Base-by-base conservation (phyloP, 176 grass and related monocot species). In the Oryza rufipogon region DNA sequence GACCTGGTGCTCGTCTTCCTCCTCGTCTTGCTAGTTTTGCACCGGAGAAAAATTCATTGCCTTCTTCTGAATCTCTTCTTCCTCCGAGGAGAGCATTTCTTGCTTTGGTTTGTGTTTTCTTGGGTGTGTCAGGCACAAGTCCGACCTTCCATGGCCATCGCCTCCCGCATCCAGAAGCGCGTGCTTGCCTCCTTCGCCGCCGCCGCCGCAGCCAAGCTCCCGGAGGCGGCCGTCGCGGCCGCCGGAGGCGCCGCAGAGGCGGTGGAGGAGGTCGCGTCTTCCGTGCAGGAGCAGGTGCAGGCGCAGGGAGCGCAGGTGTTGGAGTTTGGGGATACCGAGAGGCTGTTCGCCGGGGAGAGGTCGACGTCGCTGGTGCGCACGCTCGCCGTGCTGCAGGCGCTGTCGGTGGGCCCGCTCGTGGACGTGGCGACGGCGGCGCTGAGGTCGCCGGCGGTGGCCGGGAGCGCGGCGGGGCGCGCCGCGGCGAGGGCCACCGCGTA, bases 341-440 rank as follows among this genome's bases (percentile, higher is more conserved):
- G 88, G 68, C 83, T 95, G 15, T 95, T 95, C 91, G 86, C 81
- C 49, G 87, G 91, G 7, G 87, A 90, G 75, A 85, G 45, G n/a
- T 79, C 87, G 42, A 17, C 89, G 34, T 64, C 87, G 33, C 89
- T 95, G 47, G 87, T 87, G 68, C 84, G 85, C 74, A 92, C 93
- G 23, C 56, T 98, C 17, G 74, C 87, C 7, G 91, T 84, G 76
- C 91, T 98, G 20, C 89, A 90, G 46, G 71, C 86, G 65, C 80
- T 98, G 58, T 90, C 91, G 20, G 85, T 88, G 26, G 91, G 82
- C 5, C 93, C 93, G 1, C 61, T 98, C 10, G 91, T 98, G 20
- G 85, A 95, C 73, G 86, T 70, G 1, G 96, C 85, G 12, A 75
- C 86, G 11, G 71, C 83, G 4, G 76, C 87, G 39, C 86, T 98